Conservation (phyloP, 2,329 filamentous ascomycete species). For the Cercospora beticola region DNA sequence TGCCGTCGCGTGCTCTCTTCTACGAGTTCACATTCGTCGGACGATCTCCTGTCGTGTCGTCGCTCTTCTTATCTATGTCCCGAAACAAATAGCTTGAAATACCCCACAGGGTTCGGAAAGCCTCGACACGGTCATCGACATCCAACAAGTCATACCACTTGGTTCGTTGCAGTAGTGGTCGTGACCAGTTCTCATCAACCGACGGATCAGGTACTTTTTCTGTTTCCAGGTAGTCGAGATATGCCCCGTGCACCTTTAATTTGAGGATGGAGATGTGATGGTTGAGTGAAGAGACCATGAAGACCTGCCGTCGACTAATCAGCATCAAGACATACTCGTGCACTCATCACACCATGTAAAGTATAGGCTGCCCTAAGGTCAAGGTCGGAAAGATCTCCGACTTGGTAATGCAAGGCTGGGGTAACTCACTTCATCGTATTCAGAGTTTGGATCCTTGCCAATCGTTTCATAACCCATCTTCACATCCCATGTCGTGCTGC, state of each 20-base stretch:
- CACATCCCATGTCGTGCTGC: slow-evolving; percentile 56
- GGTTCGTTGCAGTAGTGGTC: slow-evolving; percentile 55
- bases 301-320: slow-evolving; percentile 49
- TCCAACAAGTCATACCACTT: slow-evolving; percentile 61
- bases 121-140: slow-evolving; percentile 54
- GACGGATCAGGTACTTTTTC: slow-evolving; percentile 40
- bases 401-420: background rate
- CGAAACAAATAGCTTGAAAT: slow-evolving; percentile 54
- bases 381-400: background rate
- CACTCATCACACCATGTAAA: background rate
- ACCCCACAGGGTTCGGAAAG: slow-evolving; percentile 58
- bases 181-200: slow-evolving; percentile 48
- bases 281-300: slow-evolving; percentile 62
- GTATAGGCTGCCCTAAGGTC: background rate
- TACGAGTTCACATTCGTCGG: background rate
- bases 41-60: background rate
- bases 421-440: slow-evolving; percentile 50
- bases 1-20: background rate
- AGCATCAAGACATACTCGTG: background rate
- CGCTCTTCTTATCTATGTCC: background rate
- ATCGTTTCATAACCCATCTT: slow-evolving; percentile 57
- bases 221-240: slow-evolving; percentile 55
- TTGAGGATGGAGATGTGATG: slow-evolving; percentile 62
- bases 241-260: slow-evolving; percentile 57
- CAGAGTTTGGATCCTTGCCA: slow-evolving; percentile 48